Base-by-base conservation (phyloP, 495 filamentous ascomycete species). In the Aspergillus heteromorphus region DNA sequence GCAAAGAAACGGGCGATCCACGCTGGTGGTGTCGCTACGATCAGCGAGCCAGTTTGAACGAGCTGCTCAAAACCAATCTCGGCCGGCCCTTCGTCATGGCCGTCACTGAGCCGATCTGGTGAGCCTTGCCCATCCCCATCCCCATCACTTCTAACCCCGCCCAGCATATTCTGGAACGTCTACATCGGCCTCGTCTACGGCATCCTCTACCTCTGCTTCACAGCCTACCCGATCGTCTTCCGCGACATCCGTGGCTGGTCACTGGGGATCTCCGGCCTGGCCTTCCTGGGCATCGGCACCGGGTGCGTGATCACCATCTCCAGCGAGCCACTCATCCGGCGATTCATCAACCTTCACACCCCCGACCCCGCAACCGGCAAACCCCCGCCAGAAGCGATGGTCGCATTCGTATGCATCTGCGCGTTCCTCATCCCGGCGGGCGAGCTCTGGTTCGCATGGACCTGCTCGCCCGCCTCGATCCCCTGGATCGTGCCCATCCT, bases 201-300 rank as follows among this genome's bases (percentile, higher is more conserved):
- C 13, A 88, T 91, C 49, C 74, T 96, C 0, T 95, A 95, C 63
- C 79, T 95, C 27, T 91, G 89, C 70, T 96, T 95, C 71, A 83
- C 89, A 16, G 86, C 87, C 9, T 86, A 84, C 56, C 90, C 90
- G 1, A 84, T 92, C 41, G 83, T 92, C 51, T 95, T 92, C 69
- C 74, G 78, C 7, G 66, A 85, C 8, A 72, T 87, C 48, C 85
- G 89, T 13, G 85, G 85, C 43, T 95, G 89, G 89, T 76, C 76
- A 0, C 70, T 80, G 0, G 82, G 85, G n/a, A 65, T 87, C 30
- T 79, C 82, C 0, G 89, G 89, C 1, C 81, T 95, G 3, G 73
- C 86, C 8, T 95, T 91, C 65, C 60, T 81, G 1, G 89, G 89
- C 10, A 90, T 95, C 51, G 87, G 87, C 16, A 66, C 83, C 43